These are phyloP conservation scores for Tylopilus balloui DNA, from an alignment of 768 basidiomycete species.

Conservation along the genomic window DNA sequence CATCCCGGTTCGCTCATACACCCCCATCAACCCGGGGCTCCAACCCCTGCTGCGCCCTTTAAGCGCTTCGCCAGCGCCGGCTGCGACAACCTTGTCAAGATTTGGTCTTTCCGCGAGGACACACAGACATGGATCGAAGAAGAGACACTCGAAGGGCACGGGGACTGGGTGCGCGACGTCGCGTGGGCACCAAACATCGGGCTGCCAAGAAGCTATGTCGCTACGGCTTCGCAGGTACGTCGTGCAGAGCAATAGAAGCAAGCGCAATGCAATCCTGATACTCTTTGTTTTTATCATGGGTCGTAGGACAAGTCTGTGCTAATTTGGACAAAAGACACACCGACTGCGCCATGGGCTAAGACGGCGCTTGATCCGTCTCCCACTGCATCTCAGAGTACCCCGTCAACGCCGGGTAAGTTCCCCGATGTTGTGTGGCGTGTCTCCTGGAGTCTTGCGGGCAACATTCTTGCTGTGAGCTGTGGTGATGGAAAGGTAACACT, in stretches of 20 bases:
- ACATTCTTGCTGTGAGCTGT: constrained; percentile 92
- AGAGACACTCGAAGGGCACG: constrained; percentile 86
- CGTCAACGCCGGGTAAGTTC: constrained; percentile 68
- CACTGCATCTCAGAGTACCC: constrained; percentile 40
- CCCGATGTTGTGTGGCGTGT: constrained; percentile 99
- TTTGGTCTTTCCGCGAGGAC: constrained; percentile 89
- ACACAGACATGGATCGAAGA: constrained; percentile 88
- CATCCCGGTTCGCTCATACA: constrained; percentile 81
- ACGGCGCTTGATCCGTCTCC: constrained; percentile 72
- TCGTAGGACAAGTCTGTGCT: constrained; percentile 75
- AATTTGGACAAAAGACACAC: constrained; percentile 86
- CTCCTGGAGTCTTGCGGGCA: constrained; percentile 95
- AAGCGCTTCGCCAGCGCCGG: constrained; percentile 95
- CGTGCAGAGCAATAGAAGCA: neutral
- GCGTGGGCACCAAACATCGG: constrained; percentile 99
- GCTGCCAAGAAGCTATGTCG: constrained; percentile 89
- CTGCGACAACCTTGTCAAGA: constrained; percentile 91
- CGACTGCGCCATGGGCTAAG: constrained; percentile 72
- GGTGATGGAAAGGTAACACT: constrained; percentile 97
- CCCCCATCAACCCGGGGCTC: constrained; percentile 47
- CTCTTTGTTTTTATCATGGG: neutral
- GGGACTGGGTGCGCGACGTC: constrained; percentile 98
- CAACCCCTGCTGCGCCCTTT: constrained; percentile 48
- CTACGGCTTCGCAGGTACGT: constrained; percentile 83
- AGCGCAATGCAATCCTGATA: neutral